Conservation (phyloP, 1,284 basidiomycete species). For the Papiliotrema terrestris region DNA sequence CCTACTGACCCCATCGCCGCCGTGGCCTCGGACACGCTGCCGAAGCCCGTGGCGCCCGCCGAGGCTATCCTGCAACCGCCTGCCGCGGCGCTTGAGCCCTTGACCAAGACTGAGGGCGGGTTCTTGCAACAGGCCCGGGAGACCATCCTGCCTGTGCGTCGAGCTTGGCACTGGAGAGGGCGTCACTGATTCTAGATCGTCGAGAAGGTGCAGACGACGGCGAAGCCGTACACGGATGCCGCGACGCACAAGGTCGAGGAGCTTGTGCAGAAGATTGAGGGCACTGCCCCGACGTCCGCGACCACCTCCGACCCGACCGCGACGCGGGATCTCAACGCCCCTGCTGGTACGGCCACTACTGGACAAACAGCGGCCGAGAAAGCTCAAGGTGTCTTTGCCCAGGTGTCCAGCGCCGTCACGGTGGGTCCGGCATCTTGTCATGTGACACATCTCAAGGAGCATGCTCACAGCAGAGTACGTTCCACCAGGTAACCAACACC, state of each 20-base stretch:
- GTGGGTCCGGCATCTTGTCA: slow-evolving; percentile 7
- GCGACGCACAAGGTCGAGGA: slow-evolving; percentile 39
- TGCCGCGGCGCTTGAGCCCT: slow-evolving; percentile 26
- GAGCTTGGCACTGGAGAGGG: slow-evolving; percentile 3
- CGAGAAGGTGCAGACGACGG: slow-evolving; percentile 26
- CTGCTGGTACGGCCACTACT: slow-evolving; percentile 4
- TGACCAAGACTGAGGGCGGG: slow-evolving; percentile 27
- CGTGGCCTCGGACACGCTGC: slow-evolving; percentile 8
- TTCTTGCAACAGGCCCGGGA: slow-evolving; percentile 32
- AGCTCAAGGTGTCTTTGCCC: slow-evolving; percentile 31
- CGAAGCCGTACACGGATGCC: slow-evolving; percentile 41
- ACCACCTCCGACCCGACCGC: not conserved
- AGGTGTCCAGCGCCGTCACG: slow-evolving; percentile 16
- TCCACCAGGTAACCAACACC: slow-evolving; percentile 34
- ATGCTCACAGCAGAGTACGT: slow-evolving; percentile 26
- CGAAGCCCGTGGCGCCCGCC: slow-evolving; percentile 30
- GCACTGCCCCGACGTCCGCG: not conserved
- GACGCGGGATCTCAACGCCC: slow-evolving; percentile 3
- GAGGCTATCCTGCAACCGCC: slow-evolving; percentile 21
- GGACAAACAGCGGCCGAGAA: slow-evolving; percentile 23
- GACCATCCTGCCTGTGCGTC: slow-evolving; percentile 33
- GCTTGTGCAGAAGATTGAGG: slow-evolving; percentile 39
- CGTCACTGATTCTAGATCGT: slow-evolving; percentile 20
- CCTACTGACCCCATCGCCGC: slow-evolving; percentile 3
- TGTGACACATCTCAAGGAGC: not conserved